These are phyloP conservation scores for Phytophthora fragariae DNA, from an alignment of 352 stramenopile species.

Conservation along the genomic window DNA sequence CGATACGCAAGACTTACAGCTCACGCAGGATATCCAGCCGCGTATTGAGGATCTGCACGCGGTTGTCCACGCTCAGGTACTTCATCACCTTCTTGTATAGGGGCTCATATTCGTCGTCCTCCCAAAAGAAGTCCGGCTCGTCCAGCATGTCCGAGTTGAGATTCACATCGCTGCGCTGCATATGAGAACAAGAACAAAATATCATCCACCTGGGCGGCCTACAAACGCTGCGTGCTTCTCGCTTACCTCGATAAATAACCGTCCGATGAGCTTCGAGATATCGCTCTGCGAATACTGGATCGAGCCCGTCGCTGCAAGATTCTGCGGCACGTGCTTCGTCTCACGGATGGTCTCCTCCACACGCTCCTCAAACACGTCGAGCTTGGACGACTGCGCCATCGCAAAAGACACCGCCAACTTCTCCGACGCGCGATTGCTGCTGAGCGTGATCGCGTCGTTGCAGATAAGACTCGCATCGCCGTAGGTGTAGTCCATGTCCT, in stretches of 20 bases:
- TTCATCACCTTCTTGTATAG: constrained; percentile 93
- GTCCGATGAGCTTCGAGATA: constrained; percentile 93
- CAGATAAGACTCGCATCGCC: constrained; percentile 68
- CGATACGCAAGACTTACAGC: constrained; percentile 60
- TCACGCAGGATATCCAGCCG: constrained; percentile 94
- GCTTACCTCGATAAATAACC: constrained; percentile 88
- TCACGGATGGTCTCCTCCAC: constrained; percentile 90
- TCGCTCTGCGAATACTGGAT: constrained; percentile 92
- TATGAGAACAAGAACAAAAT: constrained; percentile 27
- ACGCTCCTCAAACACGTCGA: constrained; percentile 94
- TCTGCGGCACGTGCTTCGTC: constrained; percentile 91
- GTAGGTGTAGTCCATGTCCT: constrained; percentile 92
- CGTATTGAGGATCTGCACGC: constrained; percentile 94
- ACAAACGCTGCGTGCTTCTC: neutral
- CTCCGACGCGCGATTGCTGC: constrained; percentile 83
- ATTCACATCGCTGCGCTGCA: constrained; percentile 92
- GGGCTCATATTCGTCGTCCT: constrained; percentile 93
- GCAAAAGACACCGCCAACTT: constrained; percentile 94
- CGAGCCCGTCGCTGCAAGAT: constrained; percentile 86
- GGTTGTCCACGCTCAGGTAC: constrained; percentile 94
- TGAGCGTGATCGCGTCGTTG: constrained; percentile 90
- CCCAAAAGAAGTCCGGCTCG: constrained; percentile 95
- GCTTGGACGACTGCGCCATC: constrained; percentile 93
- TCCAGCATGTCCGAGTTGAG: constrained; percentile 95
- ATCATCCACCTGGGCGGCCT: neutral